Conservation (phyloP, 2,329 filamentous ascomycete species). For the Colletotrichum tanaceti region DNA sequence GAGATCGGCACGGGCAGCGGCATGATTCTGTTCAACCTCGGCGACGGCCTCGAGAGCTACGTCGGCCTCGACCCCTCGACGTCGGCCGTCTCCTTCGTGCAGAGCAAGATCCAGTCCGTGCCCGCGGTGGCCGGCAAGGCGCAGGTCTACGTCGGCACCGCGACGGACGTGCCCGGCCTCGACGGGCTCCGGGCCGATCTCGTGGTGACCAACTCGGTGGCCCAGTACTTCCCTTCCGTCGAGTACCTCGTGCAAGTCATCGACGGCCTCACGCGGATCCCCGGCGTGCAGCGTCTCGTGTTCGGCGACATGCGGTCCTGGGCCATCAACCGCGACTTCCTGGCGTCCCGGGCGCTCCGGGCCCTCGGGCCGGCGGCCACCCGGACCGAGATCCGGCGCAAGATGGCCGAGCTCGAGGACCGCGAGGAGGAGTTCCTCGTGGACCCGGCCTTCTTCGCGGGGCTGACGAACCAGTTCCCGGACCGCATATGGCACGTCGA, state of each 20-base stretch:
- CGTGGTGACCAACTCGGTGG: slow-evolving; percentile 44
- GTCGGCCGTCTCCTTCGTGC: slow-evolving; percentile 43
- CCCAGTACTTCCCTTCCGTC: slow-evolving; percentile 45
- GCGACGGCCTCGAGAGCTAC: slow-evolving; percentile 42
- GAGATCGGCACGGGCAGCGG: slow-evolving; percentile 49
- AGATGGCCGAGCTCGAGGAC: slow-evolving; percentile 35
- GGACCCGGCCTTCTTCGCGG: slow-evolving; percentile 45
- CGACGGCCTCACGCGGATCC: slow-evolving; percentile 24
- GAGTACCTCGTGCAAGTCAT: slow-evolving; percentile 43
- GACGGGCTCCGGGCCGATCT: not conserved
- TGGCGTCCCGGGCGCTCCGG: slow-evolving; percentile 28
- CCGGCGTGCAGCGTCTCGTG: slow-evolving; percentile 25
- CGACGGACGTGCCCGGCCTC: slow-evolving; percentile 21
- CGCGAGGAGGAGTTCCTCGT: slow-evolving; percentile 44
- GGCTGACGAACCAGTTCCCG: slow-evolving; percentile 29
- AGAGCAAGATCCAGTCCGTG: slow-evolving; percentile 30
- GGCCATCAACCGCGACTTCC: slow-evolving; percentile 41
- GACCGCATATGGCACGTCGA: slow-evolving; percentile 45
- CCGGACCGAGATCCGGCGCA: slow-evolving; percentile 27
- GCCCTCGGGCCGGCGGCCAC: slow-evolving; percentile 8
- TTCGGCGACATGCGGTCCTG: slow-evolving; percentile 44
- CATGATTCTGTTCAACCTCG: slow-evolving; percentile 49
- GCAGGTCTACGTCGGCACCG: slow-evolving; percentile 41
- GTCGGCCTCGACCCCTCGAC: slow-evolving; percentile 46
- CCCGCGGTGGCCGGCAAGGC: slow-evolving; percentile 39